phyloP scores from a whole-genome alignment of 768 basidiomycete species.

The Lactarius sp. region DNA sequence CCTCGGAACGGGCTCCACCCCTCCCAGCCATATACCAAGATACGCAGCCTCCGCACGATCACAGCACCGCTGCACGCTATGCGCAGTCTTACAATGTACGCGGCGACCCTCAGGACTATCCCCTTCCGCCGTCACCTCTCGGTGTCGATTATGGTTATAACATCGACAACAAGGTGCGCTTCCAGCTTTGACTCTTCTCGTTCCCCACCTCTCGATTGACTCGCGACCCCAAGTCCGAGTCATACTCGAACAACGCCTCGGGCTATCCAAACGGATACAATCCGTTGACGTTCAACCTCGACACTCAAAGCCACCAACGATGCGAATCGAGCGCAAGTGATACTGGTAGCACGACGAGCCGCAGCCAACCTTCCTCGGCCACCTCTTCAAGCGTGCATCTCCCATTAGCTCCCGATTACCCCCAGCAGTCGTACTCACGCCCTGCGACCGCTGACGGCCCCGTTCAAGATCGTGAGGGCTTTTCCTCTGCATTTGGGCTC shows the following conservation, averaged over 20 bases:
- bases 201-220: conserved; percentile 9
- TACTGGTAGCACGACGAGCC: conserved; percentile 40
- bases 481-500: conserved; percentile 56
- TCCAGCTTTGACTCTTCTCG: neutral
- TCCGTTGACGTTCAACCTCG: conserved; percentile 25
- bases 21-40: conserved; percentile 23
- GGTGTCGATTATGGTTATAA: conserved; percentile 22
- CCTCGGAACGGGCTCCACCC: conserved; percentile 18
- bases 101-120: conserved; percentile 17
- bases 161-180: conserved; percentile 22
- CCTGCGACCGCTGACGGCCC: conserved; percentile 24
- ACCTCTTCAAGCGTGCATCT: conserved; percentile 50
- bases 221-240: conserved; percentile 10
- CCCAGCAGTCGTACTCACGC: conserved; percentile 22
- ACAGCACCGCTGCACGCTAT: conserved; percentile 11
- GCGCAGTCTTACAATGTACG: conserved; percentile 11
- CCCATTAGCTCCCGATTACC: conserved; percentile 35
- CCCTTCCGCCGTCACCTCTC: conserved; percentile 14
- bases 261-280: conserved; percentile 17
- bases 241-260: neutral
- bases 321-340: conserved; percentile 36
- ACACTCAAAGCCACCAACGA: conserved; percentile 26
- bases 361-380: conserved; percentile 50
- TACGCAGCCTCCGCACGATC: conserved; percentile 19
- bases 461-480: conserved; percentile 28